Conservation (phyloP, 2,329 filamentous ascomycete genomes). For the Piedraia hortae region DNA sequence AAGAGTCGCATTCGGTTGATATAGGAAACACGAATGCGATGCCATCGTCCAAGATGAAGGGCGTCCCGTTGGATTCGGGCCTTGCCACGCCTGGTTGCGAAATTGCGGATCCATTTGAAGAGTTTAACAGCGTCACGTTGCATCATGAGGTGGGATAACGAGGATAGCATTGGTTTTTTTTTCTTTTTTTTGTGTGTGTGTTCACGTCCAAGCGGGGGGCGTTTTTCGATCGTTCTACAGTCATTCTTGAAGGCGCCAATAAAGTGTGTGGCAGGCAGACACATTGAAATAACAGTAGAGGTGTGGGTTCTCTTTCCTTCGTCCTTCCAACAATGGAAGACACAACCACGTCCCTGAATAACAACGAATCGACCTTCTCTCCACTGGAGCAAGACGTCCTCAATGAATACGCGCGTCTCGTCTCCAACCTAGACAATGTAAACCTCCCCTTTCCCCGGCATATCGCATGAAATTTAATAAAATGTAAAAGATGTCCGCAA, state of each 20-base stretch:
- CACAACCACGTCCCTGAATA: neutral
- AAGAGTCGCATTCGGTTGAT: conserved; percentile 88
- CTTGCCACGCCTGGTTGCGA: conserved; percentile 65
- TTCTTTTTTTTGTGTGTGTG: no score
- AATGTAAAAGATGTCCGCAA: conserved; percentile 20
- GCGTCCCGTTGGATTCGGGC: conserved; percentile 65
- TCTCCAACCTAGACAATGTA: conserved; percentile 80
- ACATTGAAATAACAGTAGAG: no score
- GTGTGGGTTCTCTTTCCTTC: no score
- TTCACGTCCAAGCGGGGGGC: no score
- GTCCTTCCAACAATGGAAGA: no score
- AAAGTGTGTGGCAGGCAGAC: no score
- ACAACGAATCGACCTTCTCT: conserved; percentile 19
- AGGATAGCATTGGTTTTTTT: no score
- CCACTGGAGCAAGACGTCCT: conserved; percentile 81
- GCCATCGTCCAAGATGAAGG: conserved; percentile 27
- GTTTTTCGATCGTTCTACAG: no score
- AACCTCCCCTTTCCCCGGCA: conserved; percentile 4
- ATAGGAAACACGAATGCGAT: conserved; percentile 20
- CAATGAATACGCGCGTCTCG: conserved; percentile 69
- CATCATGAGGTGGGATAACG: conserved; percentile 93
- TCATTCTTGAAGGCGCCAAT: no score
- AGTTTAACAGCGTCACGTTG: conserved; percentile 93
- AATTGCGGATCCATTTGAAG: conserved; percentile 71
- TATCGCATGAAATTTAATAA: neutral